Conservation (phyloP, 306 rosid species). For the Heteromeles arbutifolia region DNA sequence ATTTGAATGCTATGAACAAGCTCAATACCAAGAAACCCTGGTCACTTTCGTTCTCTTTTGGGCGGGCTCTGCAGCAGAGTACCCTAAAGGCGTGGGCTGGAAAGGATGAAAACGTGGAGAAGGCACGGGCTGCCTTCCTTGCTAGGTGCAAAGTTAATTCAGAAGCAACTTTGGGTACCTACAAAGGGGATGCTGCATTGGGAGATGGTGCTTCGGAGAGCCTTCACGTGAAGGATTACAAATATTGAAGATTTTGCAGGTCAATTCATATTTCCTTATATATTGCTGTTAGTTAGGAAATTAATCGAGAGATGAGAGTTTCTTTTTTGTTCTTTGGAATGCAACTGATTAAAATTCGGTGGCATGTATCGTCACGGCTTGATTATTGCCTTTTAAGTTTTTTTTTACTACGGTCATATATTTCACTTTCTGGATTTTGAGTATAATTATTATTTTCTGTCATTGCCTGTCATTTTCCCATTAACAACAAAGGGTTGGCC, state of each 20-base stretch:
- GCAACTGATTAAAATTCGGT: background rate
- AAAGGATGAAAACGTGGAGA: slow-evolving; percentile 46
- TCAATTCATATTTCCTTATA: background rate
- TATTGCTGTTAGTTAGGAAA: background rate
- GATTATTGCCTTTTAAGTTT: background rate
- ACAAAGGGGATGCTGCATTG: slow-evolving; percentile 52
- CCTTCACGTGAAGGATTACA: slow-evolving; percentile 70
- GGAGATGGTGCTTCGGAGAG: slow-evolving; percentile 70
- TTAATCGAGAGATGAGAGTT: background rate
- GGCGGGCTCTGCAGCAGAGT: slow-evolving; percentile 77
- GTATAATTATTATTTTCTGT: background rate
- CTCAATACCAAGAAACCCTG: slow-evolving; percentile 75
- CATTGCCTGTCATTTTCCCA: background rate
- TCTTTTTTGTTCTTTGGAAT: background rate
- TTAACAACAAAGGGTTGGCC: background rate
- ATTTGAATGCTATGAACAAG: slow-evolving; percentile 72
- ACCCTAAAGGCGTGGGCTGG: slow-evolving; percentile 87
- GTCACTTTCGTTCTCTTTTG: slow-evolving; percentile 71
- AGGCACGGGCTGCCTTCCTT: slow-evolving; percentile 62
- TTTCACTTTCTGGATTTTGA: background rate
- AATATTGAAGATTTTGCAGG: slow-evolving; percentile 19
- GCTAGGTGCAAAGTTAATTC: slow-evolving; percentile 72
- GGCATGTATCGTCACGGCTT: background rate
- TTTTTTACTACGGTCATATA: background rate
- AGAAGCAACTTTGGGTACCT: slow-evolving; percentile 63